Base-by-base conservation (phyloP, 306 rosid species). In the Chamaecrista fasciculata region DNA sequence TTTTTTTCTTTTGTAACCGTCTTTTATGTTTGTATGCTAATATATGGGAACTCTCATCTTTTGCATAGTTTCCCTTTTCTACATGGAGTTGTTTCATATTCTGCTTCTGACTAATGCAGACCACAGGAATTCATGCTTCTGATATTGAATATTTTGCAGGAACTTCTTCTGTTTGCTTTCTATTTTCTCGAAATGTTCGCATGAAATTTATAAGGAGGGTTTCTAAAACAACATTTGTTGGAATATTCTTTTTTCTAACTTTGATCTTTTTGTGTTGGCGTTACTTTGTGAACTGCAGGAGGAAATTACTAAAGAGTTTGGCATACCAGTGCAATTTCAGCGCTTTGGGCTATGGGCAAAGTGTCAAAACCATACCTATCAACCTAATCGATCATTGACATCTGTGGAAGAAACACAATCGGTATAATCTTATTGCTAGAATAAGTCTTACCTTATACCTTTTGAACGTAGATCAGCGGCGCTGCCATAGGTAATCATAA, bases 301-400 rank as follows among this genome's bases (percentile, higher is more conserved):
- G 70, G 95, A 88, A 69, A 88, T 91, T 62, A 95, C 92, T 15
- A 91, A 62, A 70, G 97, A 88, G 71, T 86, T 82, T 73, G 87
- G 85, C 16, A 60, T 91, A 75, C 97, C 95, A 62, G 86, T 91
- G 79, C 90, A 84, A 61, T 79, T 79, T 83, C 97, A 86, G 78
- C 89, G 97, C 18, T 87, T 77, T 74, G 88, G 97, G 97, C 25
- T 91, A 33, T 91, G 95, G 97, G 95, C 90, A 48, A 87, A 91
- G 81, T 85, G 97, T 8, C 92, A 91, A 66, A 91, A 91, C 80
- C 92, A 88, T 76, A 91, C 97, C 10, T 88, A 91, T 73, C 90
- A 95, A 21, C 97, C 95, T 39, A 84, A 84, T 51, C 84, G 95
- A 43, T 95, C 95, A 62, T 78, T 86, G 86, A 88, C 87, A 11